A percentile compares a stretch with the other conserved stretches of the same genome.
These are phyloP conservation scores for Neurospora sp. DNA, from an alignment of 2,329 filamentous ascomycete species.

Conservation along the genomic window DNA sequence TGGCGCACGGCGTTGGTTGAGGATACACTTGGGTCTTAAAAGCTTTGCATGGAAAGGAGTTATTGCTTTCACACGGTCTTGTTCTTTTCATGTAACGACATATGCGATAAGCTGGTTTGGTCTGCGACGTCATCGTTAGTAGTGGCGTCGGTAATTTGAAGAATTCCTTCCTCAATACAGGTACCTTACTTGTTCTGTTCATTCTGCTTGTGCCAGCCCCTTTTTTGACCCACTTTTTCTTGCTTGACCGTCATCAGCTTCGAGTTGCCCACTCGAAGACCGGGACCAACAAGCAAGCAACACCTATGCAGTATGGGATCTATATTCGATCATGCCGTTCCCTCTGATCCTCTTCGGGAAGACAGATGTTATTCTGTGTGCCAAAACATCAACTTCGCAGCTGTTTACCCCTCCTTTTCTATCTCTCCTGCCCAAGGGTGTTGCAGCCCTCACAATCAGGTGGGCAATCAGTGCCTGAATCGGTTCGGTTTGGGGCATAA, in stretches of 20 bases:
- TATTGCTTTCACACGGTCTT: not conserved
- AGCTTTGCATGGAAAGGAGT: not conserved
- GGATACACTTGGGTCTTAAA: not conserved
- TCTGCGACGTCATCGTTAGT: not conserved
- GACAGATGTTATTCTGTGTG: too few relatives aligned
- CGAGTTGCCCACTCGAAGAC: too few relatives aligned
- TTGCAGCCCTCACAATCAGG: too few relatives aligned
- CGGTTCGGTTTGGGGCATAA: too few relatives aligned
- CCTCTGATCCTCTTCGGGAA: too few relatives aligned
- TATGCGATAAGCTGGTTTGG: not conserved
- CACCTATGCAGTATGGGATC: too few relatives aligned
- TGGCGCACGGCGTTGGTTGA: not conserved
- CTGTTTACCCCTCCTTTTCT: too few relatives aligned
- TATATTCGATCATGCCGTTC: too few relatives aligned
- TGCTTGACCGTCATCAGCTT: not conserved
- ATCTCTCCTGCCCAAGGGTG: too few relatives aligned
- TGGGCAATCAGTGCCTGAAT: too few relatives aligned
- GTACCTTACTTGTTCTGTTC: not conserved
- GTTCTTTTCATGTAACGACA: not conserved
- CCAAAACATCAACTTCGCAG: too few relatives aligned
- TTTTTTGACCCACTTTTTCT: not conserved
- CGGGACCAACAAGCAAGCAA: too few relatives aligned
- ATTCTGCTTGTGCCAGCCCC: not conserved
- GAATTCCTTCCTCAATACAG: not conserved
- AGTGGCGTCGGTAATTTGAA: not conserved